Evolutionary conservation across 2,329 filamentous ascomycete genomes (phyloP).

Genomic region (Aspergillus sergii): DNA sequence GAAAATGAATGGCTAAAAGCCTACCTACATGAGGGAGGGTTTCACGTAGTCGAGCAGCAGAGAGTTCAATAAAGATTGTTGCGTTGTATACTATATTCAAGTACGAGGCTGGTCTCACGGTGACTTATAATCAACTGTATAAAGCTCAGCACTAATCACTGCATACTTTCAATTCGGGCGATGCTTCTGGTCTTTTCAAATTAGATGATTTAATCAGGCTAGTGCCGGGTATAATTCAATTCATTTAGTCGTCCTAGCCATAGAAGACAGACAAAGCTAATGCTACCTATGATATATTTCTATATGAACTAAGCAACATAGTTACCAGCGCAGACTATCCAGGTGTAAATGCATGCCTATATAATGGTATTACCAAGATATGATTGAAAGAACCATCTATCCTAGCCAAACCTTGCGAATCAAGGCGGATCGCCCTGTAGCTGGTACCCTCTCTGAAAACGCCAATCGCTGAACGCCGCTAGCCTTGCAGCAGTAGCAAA

Average conservation of each 20-base stretch:
- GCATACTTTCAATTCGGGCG: too few species aligned
- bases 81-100: too few species aligned
- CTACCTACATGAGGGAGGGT: too few species aligned
- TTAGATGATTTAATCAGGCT: too few species aligned
- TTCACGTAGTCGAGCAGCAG: too few species aligned
- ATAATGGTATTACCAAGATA: background rate
- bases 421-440: background rate
- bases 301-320: background rate
- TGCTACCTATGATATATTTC: background rate
- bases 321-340: background rate
- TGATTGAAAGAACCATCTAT: background rate
- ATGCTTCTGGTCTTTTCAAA: background rate
- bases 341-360: background rate
- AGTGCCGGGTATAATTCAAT: background rate
- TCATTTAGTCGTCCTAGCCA: background rate
- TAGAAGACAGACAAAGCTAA: background rate
- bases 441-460: background rate
- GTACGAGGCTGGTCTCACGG: too few species aligned
- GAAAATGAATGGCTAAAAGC: too few species aligned
- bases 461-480: background rate
- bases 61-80: too few species aligned
- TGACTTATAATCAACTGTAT: too few species aligned
- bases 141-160: too few species aligned
- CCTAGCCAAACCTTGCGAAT: background rate
- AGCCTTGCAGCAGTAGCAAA: background rate